A percentile compares a stretch with the other conserved stretches of the same genome.
These are phyloP conservation scores for Umbelopsis sp. DNA, from an alignment of 192 early-diverging fungal genomes.

Conservation along the genomic window DNA sequence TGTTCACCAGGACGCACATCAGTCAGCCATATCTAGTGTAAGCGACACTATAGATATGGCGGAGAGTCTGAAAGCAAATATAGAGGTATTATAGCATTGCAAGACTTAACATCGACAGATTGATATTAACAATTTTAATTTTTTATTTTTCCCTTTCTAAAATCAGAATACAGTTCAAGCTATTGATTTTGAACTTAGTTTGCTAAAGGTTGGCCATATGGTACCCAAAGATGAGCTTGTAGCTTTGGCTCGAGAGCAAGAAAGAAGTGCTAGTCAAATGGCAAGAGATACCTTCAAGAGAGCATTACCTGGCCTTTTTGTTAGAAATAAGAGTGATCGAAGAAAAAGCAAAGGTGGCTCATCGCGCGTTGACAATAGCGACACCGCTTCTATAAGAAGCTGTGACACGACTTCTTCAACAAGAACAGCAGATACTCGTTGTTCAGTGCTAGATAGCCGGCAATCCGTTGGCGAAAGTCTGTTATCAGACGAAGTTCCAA, in stretches of 20 bases:
- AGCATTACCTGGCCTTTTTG: not conserved
- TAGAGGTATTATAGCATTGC: not conserved
- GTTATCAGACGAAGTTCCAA: not conserved
- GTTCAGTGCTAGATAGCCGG: not conserved
- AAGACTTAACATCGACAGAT: not conserved
- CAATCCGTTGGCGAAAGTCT: not conserved
- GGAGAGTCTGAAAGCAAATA: not conserved
- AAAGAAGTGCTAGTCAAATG: constrained; percentile 5
- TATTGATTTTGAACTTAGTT: not conserved
- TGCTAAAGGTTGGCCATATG: not conserved
- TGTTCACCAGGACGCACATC: not conserved
- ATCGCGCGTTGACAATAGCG: not conserved
- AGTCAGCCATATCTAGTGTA: not conserved
- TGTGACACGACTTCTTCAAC: not conserved
- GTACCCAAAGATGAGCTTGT: constrained; percentile 5
- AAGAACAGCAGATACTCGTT: not conserved
- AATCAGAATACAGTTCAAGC: constrained; percentile 15
- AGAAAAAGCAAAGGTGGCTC: not conserved
- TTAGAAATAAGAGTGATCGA: not conserved
- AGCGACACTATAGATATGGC: not conserved
- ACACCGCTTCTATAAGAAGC: constrained; percentile 4
- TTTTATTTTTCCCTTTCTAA: not conserved
- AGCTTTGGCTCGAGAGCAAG: not conserved
- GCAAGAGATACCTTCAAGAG: constrained; percentile 4
- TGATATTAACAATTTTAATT: too few relatives aligned